Percentiles rank a stretch among this genome's conserved stretches.
These are phyloP conservation scores for Bacterosira constricta DNA, from an alignment of 108 stramenopile species.

Conservation along the genomic window DNA sequence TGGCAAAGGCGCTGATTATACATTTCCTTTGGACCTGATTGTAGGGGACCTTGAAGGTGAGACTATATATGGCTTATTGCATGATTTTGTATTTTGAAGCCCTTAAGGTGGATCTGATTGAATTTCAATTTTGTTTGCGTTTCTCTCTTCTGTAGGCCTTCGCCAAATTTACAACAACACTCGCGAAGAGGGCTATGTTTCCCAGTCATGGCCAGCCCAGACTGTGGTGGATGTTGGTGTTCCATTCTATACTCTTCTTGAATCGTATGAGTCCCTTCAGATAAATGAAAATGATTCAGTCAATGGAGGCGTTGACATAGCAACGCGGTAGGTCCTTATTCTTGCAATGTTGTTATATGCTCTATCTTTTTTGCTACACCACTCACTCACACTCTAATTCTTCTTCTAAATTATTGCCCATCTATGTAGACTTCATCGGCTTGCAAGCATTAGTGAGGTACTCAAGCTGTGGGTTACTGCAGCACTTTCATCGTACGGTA, in stretches of 20 bases:
- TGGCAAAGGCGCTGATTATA: conserved; percentile 67
- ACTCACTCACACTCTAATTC: not conserved
- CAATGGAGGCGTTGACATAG: conserved; percentile 1
- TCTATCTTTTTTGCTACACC: not conserved
- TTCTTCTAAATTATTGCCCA: conserved; percentile 3
- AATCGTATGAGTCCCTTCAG: conserved; percentile 46
- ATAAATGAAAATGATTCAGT: not conserved
- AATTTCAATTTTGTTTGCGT: not conserved
- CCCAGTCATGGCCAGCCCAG: conserved; percentile 64
- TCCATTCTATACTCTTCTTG: conserved; percentile 53
- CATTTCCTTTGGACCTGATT: conserved; percentile 73
- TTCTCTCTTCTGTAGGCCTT: conserved; percentile 43
- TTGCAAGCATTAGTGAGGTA: conserved; percentile 49
- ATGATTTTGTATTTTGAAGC: not conserved
- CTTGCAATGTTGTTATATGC: not conserved
- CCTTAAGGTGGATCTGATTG: not conserved
- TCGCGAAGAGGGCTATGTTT: conserved; percentile 9
- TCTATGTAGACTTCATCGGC: conserved; percentile 31
- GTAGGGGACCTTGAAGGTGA: conserved; percentile 68
- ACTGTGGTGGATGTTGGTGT: conserved; percentile 69
- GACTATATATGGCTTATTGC: conserved; percentile 2
- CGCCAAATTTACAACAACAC: conserved; percentile 41
- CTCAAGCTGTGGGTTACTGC: conserved; percentile 55
- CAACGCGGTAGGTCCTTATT: conserved; percentile 36
- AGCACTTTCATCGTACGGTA: conserved; percentile 25